phyloP scores from a whole-genome alignment of 495 filamentous ascomycete genomes.

The Hypoxylon trugodes region DNA sequence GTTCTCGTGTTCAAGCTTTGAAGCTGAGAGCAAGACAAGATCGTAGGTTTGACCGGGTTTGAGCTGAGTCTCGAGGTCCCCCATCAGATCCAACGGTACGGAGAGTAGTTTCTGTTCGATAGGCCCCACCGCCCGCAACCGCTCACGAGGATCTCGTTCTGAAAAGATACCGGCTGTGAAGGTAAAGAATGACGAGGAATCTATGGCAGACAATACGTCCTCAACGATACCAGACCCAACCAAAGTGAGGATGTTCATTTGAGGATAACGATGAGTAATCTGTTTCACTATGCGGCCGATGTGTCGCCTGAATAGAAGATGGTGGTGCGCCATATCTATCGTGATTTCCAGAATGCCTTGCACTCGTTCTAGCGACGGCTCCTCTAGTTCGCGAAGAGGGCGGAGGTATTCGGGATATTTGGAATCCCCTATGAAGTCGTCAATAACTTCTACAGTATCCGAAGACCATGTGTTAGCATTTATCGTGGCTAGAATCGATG shows the following conservation, averaged over 20 bases:
- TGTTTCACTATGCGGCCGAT: conserved; percentile 49
- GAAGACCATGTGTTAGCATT: conserved; percentile 31
- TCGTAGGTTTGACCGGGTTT: conserved; percentile 38
- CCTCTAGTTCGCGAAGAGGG: conserved; percentile 38
- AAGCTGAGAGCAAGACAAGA: conserved; percentile 49
- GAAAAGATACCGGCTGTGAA: conserved; percentile 38
- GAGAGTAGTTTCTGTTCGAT: conserved; percentile 33
- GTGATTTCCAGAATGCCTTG: conserved; percentile 30
- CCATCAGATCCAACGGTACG: conserved; percentile 39
- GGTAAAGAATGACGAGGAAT: conserved; percentile 45
- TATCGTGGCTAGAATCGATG: conserved; percentile 14
- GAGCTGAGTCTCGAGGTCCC: conserved; percentile 24
- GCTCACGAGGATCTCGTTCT: conserved; percentile 26
- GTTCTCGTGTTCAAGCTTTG: conserved; percentile 37
- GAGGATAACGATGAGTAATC: conserved; percentile 52
- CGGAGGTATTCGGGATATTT: conserved; percentile 43
- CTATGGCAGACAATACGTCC: conserved; percentile 45
- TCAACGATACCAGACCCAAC: conserved; percentile 42
- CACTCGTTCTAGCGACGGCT: conserved; percentile 40
- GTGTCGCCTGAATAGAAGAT: conserved; percentile 43
- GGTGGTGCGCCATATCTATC: conserved; percentile 43
- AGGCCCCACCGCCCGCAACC: conserved; percentile 1
- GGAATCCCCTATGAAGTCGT: conserved; percentile 45
- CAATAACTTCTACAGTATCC: conserved; percentile 46
- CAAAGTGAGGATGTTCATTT: conserved; percentile 53